Percentiles rank a stretch among this genome's conserved stretches.
Conservation (phyloP, 371 early-diverging fungal species). For the Haplosporangium sp. region DNA sequence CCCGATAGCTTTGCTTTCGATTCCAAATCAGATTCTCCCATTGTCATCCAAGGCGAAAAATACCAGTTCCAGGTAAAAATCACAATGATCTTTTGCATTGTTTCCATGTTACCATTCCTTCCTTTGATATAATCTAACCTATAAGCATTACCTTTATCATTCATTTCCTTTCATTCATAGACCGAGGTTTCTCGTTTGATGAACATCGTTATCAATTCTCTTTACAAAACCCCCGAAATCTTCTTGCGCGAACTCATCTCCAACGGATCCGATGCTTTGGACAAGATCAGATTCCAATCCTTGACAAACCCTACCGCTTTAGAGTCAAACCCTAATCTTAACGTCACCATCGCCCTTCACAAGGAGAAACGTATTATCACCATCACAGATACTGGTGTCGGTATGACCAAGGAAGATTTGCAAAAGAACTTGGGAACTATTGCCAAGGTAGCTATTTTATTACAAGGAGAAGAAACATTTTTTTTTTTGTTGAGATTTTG, state of each 20-base stretch:
- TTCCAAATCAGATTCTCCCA: neutral
- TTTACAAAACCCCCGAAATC: conserved; percentile 90
- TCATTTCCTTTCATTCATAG: conserved; percentile 39
- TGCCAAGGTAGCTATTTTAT: conserved; percentile 74
- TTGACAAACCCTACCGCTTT: conserved; percentile 77
- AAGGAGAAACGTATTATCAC: conserved; percentile 74
- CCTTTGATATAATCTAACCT: neutral
- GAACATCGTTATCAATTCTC: conserved; percentile 91
- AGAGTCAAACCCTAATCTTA: conserved; percentile 67
- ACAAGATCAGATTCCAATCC: conserved; percentile 90
- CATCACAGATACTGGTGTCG: conserved; percentile 95
- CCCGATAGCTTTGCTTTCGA: conserved; percentile 54
- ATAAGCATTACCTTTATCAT: neutral
- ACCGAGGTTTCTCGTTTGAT: conserved; percentile 88
- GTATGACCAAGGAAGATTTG: conserved; percentile 95
- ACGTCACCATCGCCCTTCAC: conserved; percentile 82
- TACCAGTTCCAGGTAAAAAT: conserved; percentile 52
- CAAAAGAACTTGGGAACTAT: conserved; percentile 95
- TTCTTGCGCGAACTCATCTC: conserved; percentile 97
- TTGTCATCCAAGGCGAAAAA: conserved; percentile 44
- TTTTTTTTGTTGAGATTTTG: too few species aligned
- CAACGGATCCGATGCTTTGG: conserved; percentile 95
- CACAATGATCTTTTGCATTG: too few species aligned
- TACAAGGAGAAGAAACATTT: too few species aligned
- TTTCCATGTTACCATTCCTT: too few species aligned